These are phyloP conservation scores for Hippophae rhamnoides DNA, from an alignment of 306 rosid species.

Conservation along the genomic window DNA sequence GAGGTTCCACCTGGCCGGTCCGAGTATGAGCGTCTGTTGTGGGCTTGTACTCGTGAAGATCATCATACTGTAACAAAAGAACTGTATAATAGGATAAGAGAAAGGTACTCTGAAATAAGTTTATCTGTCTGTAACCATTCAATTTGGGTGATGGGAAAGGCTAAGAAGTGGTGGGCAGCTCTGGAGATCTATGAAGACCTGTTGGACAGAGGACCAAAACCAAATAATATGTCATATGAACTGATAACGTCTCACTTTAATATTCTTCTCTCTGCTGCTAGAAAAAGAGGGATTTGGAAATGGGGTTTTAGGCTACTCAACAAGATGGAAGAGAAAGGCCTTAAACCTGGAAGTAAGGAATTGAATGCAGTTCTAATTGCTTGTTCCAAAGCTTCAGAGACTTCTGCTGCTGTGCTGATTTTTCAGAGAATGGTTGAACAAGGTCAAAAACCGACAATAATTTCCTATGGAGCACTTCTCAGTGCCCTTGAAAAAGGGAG, in stretches of 20 bases:
- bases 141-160: constrained; percentile 93
- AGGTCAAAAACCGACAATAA: constrained; percentile 76
- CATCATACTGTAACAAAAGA: constrained; percentile 70
- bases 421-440: constrained; percentile 90
- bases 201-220: constrained; percentile 85
- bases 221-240: constrained; percentile 80
- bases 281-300: constrained; percentile 73
- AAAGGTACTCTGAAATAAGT: constrained; percentile 45
- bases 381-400: constrained; percentile 88
- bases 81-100: constrained; percentile 63
- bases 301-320: constrained; percentile 87
- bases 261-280: constrained; percentile 70
- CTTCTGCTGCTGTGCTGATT: constrained; percentile 64
- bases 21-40: constrained; percentile 63
- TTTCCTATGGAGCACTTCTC: constrained; percentile 87
- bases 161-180: constrained; percentile 98
- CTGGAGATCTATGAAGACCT: constrained; percentile 84
- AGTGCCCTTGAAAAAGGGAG: constrained; percentile 94
- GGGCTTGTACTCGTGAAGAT: constrained; percentile 93
- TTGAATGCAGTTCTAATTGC: constrained; percentile 93
- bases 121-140: constrained; percentile 82
- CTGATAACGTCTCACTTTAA: constrained; percentile 68
- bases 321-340: constrained; percentile 96
- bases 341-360: constrained; percentile 74
- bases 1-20: constrained; percentile 44